Percentiles rank a stretch among this genome's conserved stretches.
Conservation (phyloP, 139 green algal species). For the Zygnema circumcarinatum region DNA sequence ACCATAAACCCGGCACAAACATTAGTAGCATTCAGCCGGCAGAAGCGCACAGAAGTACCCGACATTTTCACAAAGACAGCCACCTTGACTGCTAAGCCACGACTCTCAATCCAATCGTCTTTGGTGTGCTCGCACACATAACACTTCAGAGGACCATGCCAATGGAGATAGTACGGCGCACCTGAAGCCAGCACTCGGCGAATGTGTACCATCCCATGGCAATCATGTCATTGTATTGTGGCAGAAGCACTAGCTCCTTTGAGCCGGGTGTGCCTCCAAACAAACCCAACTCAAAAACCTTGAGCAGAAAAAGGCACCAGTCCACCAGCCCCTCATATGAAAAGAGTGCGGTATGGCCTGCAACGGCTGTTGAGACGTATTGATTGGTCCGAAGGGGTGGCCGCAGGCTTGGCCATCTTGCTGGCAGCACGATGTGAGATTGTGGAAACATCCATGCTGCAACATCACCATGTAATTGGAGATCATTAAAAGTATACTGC, state of each 20-base stretch:
- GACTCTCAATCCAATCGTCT: no score
- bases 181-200: constrained; percentile 30
- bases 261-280: neutral
- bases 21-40: neutral
- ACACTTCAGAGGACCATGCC: no score
- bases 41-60: no score
- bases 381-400: constrained; percentile 28
- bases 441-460: constrained; percentile 13
- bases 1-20: neutral
- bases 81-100: no score
- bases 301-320: constrained; percentile 40
- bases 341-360: constrained; percentile 20
- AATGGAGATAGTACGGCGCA: no score
- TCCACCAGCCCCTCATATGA: constrained; percentile 28
- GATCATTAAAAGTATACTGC: no score
- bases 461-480: no score
- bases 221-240: constrained; percentile 39
- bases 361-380: constrained; percentile 22
- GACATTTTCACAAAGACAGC: no score
- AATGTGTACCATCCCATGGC: constrained; percentile 43
- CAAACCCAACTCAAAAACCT: neutral
- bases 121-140: no score
- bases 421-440: constrained; percentile 30
- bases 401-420: constrained; percentile 28
- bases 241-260: constrained; percentile 26